A percentile compares a stretch with the other conserved stretches of the same genome.
Conservation (phyloP, 768 basidiomycete genomes). For the Panellus pusillus region DNA sequence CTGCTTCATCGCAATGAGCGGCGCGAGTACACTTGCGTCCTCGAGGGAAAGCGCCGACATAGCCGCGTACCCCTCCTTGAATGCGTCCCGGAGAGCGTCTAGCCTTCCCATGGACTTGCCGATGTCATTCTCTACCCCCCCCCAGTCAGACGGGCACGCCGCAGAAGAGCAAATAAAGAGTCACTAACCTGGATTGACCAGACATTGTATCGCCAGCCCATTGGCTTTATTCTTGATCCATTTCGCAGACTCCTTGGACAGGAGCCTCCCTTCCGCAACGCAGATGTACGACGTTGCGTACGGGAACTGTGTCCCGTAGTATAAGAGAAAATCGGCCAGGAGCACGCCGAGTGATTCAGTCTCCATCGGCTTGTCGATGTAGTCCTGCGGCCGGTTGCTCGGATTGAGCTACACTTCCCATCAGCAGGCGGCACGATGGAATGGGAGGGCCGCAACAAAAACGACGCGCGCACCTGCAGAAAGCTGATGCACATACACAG, state of each 20-base stretch:
- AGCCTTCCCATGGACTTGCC: slow-evolving; percentile 35
- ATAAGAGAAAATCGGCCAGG: slow-evolving; percentile 63
- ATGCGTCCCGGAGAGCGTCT: slow-evolving; percentile 31
- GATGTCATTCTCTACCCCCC: slow-evolving; percentile 39
- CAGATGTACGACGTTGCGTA: slow-evolving; percentile 43
- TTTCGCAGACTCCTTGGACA: slow-evolving; percentile 34
- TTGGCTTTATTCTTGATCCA: slow-evolving; percentile 30
- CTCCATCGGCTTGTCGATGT: slow-evolving; percentile 45
- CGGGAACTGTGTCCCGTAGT: slow-evolving; percentile 54
- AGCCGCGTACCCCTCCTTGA: slow-evolving; percentile 32
- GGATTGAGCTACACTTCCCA: slow-evolving; percentile 53
- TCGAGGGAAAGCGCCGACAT: slow-evolving; percentile 23
- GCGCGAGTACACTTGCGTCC: slow-evolving; percentile 26
- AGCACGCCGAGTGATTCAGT: slow-evolving; percentile 57
- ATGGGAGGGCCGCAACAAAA: not conserved
- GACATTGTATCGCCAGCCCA: slow-evolving; percentile 41
- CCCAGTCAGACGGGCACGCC: not conserved
- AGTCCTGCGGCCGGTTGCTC: slow-evolving; percentile 46
- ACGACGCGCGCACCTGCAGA: slow-evolving; percentile 51
- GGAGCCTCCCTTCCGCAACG: slow-evolving; percentile 32
- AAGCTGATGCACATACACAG: slow-evolving; percentile 67
- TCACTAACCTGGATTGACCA: slow-evolving; percentile 39
- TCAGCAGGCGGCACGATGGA: too few relatives aligned
- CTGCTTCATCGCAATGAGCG: slow-evolving; percentile 28
- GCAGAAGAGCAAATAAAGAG: not conserved